Evolutionary conservation across 345 rosid genomes (phyloP).

Genomic region (Eucalyptus microcorys): DNA sequence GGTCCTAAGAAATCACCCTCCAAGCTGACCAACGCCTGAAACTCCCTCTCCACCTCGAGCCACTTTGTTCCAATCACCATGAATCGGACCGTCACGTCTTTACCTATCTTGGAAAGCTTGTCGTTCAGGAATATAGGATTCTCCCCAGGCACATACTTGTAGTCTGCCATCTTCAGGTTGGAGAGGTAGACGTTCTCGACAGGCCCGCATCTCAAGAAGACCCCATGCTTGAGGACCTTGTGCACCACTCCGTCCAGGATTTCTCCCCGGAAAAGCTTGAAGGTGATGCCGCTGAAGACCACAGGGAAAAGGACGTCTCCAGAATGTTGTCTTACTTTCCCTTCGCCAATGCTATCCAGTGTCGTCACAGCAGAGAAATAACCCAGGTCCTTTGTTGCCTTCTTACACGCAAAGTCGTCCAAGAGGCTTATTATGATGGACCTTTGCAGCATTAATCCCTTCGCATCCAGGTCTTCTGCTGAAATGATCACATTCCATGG

Average conservation of each 20-base stretch:
- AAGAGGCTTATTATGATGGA: conserved; percentile 46
- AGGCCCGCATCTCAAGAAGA: conserved; percentile 67
- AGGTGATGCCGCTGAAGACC: conserved; percentile 52
- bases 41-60: conserved; percentile 77
- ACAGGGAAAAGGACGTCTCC: conserved; percentile 87
- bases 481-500: conserved; percentile 79
- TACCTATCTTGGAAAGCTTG: conserved; percentile 47
- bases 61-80: conserved; percentile 67
- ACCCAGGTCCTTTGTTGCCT: conserved; percentile 68
- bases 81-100: conserved; percentile 37
- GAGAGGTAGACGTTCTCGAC: conserved; percentile 52
- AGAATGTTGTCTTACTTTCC: conserved; percentile 48
- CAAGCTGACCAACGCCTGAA: conserved; percentile 76
- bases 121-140: conserved; percentile 55
- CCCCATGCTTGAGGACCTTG: conserved; percentile 80
- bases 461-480: conserved; percentile 49
- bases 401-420: conserved; percentile 54
- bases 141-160: conserved; percentile 52
- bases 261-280: conserved; percentile 84
- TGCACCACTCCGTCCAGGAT: conserved; percentile 55
- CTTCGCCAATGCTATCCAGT: conserved; percentile 56
- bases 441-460: conserved; percentile 64
- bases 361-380: conserved; percentile 51
- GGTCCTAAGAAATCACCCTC: conserved; percentile 82
- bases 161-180: conserved; percentile 45